Percentiles rank a stretch among this genome's conserved stretches.
Conservation (phyloP, 805 yeast species). For the Kuraishia piskuri region DNA sequence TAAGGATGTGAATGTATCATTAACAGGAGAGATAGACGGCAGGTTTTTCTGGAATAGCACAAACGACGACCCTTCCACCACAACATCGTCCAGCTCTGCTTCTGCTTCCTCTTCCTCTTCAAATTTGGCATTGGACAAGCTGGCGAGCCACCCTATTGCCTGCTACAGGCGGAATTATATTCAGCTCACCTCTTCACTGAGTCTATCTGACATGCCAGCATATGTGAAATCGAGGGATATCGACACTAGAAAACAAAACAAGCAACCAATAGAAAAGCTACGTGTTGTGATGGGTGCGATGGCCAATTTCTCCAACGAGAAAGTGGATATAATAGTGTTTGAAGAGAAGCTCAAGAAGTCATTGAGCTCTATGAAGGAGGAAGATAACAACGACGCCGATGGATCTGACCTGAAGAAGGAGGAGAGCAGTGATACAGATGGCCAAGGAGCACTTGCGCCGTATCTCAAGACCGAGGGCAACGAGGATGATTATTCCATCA, state of each 20-base stretch:
- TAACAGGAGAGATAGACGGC: conserved; percentile 32
- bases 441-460: background rate
- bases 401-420: background rate
- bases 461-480: background rate
- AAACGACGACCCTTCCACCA: conserved; percentile 13
- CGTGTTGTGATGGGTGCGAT: conserved; percentile 26
- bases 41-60: conserved; percentile 19
- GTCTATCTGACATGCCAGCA: background rate
- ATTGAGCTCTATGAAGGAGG: background rate
- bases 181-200: conserved; percentile 17
- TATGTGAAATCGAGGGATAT: background rate
- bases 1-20: conserved; percentile 17
- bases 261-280: background rate
- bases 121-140: conserved; percentile 2
- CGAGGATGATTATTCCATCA: background rate
- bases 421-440: background rate
- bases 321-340: conserved; percentile 25
- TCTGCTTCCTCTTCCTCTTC: background rate
- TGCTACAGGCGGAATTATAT: conserved; percentile 37
- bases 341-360: conserved; percentile 5
- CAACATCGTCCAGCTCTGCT: conserved; percentile 19
- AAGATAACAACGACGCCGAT: background rate
- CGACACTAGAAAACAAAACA: background rate
- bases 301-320: conserved; percentile 22
- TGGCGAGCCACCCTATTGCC: conserved; percentile 29